A percentile compares a stretch with the other conserved stretches of the same genome.
Conservation (phyloP, 192 early-diverging fungal species). For the Rhizoclosmatium sp. region DNA sequence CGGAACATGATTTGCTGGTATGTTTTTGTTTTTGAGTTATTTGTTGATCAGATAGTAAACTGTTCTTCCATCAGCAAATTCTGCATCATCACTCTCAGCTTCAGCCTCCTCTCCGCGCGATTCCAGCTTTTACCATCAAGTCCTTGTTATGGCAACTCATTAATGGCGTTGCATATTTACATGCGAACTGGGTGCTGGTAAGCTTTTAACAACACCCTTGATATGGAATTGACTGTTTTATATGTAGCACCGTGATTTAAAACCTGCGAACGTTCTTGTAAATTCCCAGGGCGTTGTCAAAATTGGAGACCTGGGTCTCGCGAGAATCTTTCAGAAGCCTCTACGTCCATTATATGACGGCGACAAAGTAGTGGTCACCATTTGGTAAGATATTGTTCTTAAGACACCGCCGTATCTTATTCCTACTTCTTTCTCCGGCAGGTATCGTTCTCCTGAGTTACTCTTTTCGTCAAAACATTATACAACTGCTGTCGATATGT, state of each 20-base stretch:
- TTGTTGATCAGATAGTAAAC: constrained; percentile 11
- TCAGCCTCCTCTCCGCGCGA: constrained; percentile 68
- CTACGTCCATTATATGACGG: constrained; percentile 56
- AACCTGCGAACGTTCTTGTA: constrained; percentile 61
- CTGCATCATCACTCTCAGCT: constrained; percentile 87
- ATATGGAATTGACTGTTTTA: background rate
- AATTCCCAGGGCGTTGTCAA: constrained; percentile 57
- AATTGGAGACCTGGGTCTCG: constrained; percentile 60
- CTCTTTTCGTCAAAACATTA: constrained; percentile 57
- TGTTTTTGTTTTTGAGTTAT: constrained; percentile 29
- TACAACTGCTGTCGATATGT: constrained; percentile 75
- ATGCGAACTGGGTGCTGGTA: constrained; percentile 65
- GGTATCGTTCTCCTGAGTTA: constrained; percentile 57
- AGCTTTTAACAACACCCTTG: background rate
- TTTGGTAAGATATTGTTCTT: constrained; percentile 49
- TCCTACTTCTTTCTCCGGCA: constrained; percentile 1
- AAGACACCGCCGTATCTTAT: background rate
- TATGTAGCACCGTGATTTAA: constrained; percentile 43
- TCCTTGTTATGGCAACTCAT: constrained; percentile 62
- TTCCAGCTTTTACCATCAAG: constrained; percentile 75
- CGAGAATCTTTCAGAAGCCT: constrained; percentile 55
- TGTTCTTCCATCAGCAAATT: constrained; percentile 72
- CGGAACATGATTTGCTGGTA: constrained; percentile 92
- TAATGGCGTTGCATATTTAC: constrained; percentile 61
- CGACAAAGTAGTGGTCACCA: constrained; percentile 65